Conservation (phyloP, 495 filamentous ascomycete genomes). For the Wilcoxina mikolae region DNA sequence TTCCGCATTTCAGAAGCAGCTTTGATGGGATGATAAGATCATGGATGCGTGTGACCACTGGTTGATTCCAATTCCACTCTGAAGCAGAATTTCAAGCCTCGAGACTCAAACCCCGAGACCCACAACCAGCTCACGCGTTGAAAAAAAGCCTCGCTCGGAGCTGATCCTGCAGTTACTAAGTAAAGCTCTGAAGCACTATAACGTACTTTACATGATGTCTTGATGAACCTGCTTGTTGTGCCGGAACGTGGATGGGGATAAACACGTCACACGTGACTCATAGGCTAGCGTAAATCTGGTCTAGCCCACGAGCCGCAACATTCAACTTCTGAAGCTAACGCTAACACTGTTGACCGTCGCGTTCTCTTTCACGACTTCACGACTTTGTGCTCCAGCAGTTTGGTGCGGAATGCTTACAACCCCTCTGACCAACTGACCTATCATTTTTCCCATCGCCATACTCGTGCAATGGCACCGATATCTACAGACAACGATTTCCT, state of each 20-base stretch:
- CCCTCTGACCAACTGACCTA: neutral
- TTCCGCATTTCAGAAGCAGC: too few species aligned
- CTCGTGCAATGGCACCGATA: constrained; percentile 19
- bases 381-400: neutral
- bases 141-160: too few species aligned
- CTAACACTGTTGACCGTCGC: neutral
- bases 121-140: too few species aligned
- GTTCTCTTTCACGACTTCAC: neutral
- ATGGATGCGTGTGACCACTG: neutral
- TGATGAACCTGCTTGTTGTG: too few species aligned
- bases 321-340: neutral
- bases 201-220: too few species aligned
- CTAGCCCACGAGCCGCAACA: neutral
- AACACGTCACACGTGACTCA: neutral
- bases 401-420: neutral
- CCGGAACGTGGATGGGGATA: neutral
- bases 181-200: too few species aligned
- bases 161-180: too few species aligned
- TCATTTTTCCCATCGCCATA: neutral
- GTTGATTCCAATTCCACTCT: neutral
- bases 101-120: too few species aligned
- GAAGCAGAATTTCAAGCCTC: too few species aligned
- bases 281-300: neutral
- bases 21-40: neutral
- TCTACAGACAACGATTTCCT: constrained; percentile 25